Percentiles rank a stretch among this genome's conserved stretches.
Evolutionary conservation across 176 grass and related monocot genomes (phyloP).

Genomic region (Carex kokanica): DNA sequence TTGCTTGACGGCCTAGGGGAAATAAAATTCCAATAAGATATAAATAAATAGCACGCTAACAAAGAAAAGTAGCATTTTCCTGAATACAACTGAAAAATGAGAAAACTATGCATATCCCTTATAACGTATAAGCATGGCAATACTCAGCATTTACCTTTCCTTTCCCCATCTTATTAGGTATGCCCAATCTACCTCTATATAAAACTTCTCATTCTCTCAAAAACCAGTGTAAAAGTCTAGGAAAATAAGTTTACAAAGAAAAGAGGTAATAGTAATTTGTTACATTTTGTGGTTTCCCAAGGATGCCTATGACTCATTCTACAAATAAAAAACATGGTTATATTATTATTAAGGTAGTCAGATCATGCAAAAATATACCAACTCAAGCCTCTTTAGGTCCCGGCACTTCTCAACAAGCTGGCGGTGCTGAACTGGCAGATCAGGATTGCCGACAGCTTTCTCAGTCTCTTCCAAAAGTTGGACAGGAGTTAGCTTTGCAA

Average conservation of each 20-base stretch:
- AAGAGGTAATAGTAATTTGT: not conserved
- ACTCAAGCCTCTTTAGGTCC: slow-evolving; percentile 60
- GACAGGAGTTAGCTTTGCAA: slow-evolving; percentile 81
- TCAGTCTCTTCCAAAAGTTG: slow-evolving; percentile 93
- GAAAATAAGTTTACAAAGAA: slow-evolving; percentile 11
- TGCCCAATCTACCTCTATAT: not conserved
- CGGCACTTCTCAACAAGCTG: slow-evolving; percentile 60
- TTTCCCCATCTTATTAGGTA: not conserved
- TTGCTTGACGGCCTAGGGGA: slow-evolving; percentile 60
- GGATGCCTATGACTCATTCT: not conserved
- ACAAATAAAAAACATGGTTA: not conserved
- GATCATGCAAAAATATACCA: slow-evolving; percentile 46
- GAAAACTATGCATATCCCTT: slow-evolving; percentile 14
- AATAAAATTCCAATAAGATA: not conserved
- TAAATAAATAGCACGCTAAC: slow-evolving; percentile 13
- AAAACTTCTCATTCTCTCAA: not conserved
- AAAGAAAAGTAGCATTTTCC: not conserved
- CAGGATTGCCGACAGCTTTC: slow-evolving; percentile 84
- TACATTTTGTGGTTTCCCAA: not conserved
- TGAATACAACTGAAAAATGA: slow-evolving; percentile 6
- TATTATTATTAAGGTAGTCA: not conserved
- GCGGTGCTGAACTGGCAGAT: slow-evolving; percentile 66
- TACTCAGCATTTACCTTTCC: not conserved
- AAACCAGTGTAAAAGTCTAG: not conserved
- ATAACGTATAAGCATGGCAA: not conserved